Evolutionary conservation across 2,329 filamentous ascomycete genomes (phyloP).

Genomic region (Arthroderma sp.): DNA sequence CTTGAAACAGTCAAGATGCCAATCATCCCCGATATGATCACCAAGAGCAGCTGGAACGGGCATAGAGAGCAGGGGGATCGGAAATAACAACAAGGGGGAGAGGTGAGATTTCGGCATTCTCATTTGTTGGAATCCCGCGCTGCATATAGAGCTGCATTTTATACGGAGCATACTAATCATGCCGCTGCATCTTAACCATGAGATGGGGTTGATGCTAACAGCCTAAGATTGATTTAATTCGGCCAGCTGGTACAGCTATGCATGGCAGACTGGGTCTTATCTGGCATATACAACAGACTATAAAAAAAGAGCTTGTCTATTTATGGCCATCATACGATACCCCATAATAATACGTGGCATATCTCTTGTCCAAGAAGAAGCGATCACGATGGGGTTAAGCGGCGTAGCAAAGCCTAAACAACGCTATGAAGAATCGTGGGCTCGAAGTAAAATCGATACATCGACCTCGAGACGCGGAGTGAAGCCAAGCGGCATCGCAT

Average conservation of each 20-base stretch:
- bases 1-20: background rate
- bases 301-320: background rate
- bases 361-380: background rate
- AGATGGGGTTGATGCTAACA: background rate
- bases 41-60: background rate
- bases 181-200: background rate
- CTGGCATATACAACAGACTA: background rate
- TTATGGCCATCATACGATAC: background rate
- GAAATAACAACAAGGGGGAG: background rate
- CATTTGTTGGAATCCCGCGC: constrained; percentile 1
- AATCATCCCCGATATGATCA: background rate
- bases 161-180: background rate
- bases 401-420: constrained; percentile 4
- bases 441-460: background rate
- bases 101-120: background rate
- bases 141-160: background rate
- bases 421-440: background rate
- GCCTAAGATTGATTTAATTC: background rate
- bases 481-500: background rate
- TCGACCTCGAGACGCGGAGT: background rate
- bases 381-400: background rate
- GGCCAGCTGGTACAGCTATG: background rate
- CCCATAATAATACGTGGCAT: background rate
- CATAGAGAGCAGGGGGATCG: background rate
- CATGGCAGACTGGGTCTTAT: background rate